Evolutionary conservation across 2,329 filamentous ascomycete species (phyloP), one percentile per base, ranked within the genome.

Genomic region (Trichothecium roseum): DNA sequence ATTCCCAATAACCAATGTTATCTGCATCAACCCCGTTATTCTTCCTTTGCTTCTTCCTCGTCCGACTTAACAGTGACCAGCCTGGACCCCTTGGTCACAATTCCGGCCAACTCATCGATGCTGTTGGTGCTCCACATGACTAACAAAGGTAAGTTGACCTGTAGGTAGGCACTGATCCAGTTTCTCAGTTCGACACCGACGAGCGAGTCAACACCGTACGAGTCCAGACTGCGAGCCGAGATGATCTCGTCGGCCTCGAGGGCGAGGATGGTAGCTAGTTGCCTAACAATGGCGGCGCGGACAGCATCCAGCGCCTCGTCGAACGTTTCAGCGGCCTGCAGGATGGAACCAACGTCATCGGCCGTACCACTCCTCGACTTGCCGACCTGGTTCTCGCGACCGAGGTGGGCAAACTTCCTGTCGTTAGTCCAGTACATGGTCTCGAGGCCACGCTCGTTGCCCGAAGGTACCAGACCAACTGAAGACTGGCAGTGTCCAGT

Each of bases 271-370:
- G 27, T 36, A 43, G 44, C 9, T 22, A 45, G 3, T 16, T 47
- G 16, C 39, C 51, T 5, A 37, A 46, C 10, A 24, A 32, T 30
- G 18, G 28, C 34, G n/a, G n/a, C n/a, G 34, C 18, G 62, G 0
- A 60, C 61, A 5, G 50, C 55, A 1, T 53, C 53, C 5, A 60
- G 57, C 31, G 53, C 63, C 18, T 58, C 59, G 9, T 43, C 63
- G 9, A 43, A 46, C 4, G 42, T 50, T 18, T 60, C 63, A 50
- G 60, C 59, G 18, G 26, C 33, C 34, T 36, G 28, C 9, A 26
- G 29, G 33, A 38, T 15, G 41, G 50, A 5, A 18, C 40, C 2
- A 30, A 30, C 8, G 15, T 45, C n/a, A 18, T 45, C 14, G 40
- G 49, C 6, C 15, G 44, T 32, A 31, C 30, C 13, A 34, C 27